A percentile compares a stretch with the other conserved stretches of the same genome.
These are phyloP conservation scores for Hylodesmum podocarpum DNA, from an alignment of 306 rosid species.

Conservation along the genomic window DNA sequence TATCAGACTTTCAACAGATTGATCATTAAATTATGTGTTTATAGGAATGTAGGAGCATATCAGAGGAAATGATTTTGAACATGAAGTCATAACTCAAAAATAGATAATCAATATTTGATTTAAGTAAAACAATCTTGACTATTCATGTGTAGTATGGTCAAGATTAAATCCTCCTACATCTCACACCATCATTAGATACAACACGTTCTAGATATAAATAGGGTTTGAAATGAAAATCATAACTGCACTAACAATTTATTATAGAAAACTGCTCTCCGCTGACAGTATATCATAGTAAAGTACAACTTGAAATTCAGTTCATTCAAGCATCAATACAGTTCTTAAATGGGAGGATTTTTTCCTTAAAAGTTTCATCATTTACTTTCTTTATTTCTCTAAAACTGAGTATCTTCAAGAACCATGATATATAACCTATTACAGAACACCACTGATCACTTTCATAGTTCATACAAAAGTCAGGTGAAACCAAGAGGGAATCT, in stretches of 20 bases:
- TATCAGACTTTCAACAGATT: not conserved
- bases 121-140: not conserved
- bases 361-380: not conserved
- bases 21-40: not conserved
- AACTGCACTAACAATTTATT: slow-evolving; percentile 12
- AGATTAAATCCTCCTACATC: not conserved
- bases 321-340: slow-evolving; percentile 14
- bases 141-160: not conserved
- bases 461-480: slow-evolving; percentile 6
- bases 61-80: not conserved
- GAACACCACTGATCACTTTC: not conserved
- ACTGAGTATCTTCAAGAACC: slow-evolving; percentile 4
- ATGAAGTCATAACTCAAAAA: not conserved
- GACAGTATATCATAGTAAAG: not conserved
- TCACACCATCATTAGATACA: not conserved
- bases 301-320: slow-evolving; percentile 15
- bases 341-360: not conserved
- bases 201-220: not conserved
- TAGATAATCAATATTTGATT: not conserved
- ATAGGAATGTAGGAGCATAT: not conserved
- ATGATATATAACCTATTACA: not conserved
- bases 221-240: slow-evolving; percentile 12
- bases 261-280: slow-evolving; percentile 9
- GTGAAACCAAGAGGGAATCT: not conserved
- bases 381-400: slow-evolving; percentile 2